Percentiles rank a stretch among this genome's conserved stretches.
phyloP scores from a whole-genome alignment of 2,329 filamentous ascomycete species.

The Coccinonectria pachysandricola region DNA sequence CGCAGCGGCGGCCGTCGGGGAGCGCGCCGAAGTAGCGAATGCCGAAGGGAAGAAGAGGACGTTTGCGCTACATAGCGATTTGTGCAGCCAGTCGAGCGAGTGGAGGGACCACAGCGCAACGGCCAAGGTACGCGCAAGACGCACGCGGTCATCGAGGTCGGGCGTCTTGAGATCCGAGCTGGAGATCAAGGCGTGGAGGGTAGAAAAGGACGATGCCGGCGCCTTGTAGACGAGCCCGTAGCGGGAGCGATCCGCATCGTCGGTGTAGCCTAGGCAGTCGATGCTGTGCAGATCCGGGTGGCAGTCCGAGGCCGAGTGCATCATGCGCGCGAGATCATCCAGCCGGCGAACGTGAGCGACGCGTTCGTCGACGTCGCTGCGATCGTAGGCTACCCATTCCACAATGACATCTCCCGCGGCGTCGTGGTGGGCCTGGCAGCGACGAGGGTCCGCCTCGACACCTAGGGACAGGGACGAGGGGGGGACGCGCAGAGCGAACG shows the following conservation, averaged over 20 bases:
- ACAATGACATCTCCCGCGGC: conserved; percentile 27
- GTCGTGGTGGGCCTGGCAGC: conserved; percentile 25
- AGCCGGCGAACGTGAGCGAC: conserved; percentile 33
- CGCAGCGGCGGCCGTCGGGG: conserved; percentile 24
- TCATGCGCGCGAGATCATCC: conserved; percentile 37
- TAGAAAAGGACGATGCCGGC: conserved; percentile 26
- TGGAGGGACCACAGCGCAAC: conserved; percentile 40
- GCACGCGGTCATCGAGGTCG: conserved; percentile 33
- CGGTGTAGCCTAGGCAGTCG: conserved; percentile 37
- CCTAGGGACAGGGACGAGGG: conserved; percentile 20
- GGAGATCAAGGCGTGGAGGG: conserved; percentile 29
- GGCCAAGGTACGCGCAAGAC: conserved; percentile 31
- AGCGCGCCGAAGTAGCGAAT: conserved; percentile 23
- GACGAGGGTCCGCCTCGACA: conserved; percentile 7
- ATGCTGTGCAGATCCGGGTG: conserved; percentile 37
- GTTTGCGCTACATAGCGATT: conserved; percentile 43
- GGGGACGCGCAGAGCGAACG: conserved; percentile 30
- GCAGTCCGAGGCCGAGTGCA: conserved; percentile 32
- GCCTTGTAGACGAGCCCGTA: conserved; percentile 35
- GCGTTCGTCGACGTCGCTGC: conserved; percentile 30
- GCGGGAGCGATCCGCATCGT: conserved; percentile 27
- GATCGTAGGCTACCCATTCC: conserved; percentile 37
- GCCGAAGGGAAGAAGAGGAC: conserved; percentile 42
- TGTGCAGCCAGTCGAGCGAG: conserved; percentile 46
- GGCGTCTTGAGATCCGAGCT: conserved; percentile 31